Percentiles rank a stretch among this genome's conserved stretches.
Evolutionary conservation across 148 eudicot species (phyloP).

Genomic region (Bassia scoparia): DNA sequence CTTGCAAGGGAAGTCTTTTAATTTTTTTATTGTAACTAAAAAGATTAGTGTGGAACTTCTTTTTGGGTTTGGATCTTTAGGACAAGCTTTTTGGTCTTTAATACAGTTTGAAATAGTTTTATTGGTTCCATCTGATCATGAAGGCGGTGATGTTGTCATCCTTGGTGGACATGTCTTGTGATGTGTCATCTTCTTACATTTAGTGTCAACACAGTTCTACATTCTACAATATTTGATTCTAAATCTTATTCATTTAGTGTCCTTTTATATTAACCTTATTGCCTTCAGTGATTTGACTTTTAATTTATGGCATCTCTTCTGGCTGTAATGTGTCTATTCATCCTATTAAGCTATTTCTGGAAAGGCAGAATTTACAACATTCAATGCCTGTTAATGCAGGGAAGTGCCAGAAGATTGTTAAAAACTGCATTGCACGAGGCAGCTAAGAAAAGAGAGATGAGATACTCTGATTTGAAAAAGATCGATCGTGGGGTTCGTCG

Average conservation of each 20-base stretch:
- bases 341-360: not conserved
- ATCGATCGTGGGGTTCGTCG: constrained; percentile 67
- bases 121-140: not conserved
- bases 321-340: not conserved
- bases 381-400: constrained; percentile 33
- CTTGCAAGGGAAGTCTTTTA: not conserved
- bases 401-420: constrained; percentile 52
- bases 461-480: constrained; percentile 62
- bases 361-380: not conserved
- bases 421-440: constrained; percentile 60
- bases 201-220: too few species aligned
- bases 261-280: not conserved
- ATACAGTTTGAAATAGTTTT: not conserved
- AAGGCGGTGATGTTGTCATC: too few species aligned
- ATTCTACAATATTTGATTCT: too few species aligned
- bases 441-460: constrained; percentile 70
- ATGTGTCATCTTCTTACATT: too few species aligned
- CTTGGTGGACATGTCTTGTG: too few species aligned
- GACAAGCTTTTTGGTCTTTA: not conserved
- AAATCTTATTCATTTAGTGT: not conserved
- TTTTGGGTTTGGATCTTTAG: not conserved
- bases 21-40: not conserved
- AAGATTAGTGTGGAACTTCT: not conserved
- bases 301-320: not conserved
- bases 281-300: not conserved